A percentile compares a stretch with the other conserved stretches of the same genome.
Conservation (phyloP, 2,329 filamentous ascomycete genomes). For the Orbilia oligospora region DNA sequence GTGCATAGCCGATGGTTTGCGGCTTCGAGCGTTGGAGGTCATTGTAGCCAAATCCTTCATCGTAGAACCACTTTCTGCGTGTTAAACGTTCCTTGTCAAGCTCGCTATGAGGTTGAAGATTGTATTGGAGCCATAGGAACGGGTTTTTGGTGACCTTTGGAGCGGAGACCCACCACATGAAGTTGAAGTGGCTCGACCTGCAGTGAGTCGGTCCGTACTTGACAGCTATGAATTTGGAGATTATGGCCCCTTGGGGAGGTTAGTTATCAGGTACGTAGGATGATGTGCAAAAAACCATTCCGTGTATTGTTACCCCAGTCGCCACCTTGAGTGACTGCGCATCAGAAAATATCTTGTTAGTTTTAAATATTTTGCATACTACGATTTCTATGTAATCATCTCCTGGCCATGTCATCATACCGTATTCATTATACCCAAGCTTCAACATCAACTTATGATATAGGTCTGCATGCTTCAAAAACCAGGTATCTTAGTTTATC, state of each 20-base stretch:
- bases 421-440: conserved; percentile 67
- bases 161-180: conserved; percentile 62
- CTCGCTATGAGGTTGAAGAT: conserved; percentile 56
- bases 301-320: conserved; percentile 63
- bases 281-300: conserved; percentile 52
- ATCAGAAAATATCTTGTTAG: no score
- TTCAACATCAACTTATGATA: conserved; percentile 68
- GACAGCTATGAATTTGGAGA: conserved; percentile 47
- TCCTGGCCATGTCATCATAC: conserved; percentile 7
- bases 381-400: no score
- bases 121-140: conserved; percentile 58
- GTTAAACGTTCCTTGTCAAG: conserved; percentile 42
- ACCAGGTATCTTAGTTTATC: conserved; percentile 28
- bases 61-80: conserved; percentile 49
- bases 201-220: conserved; percentile 61
- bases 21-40: conserved; percentile 64
- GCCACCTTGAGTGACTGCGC: conserved; percentile 65
- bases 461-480: conserved; percentile 64
- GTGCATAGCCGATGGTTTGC: conserved; percentile 64
- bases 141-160: conserved; percentile 55
- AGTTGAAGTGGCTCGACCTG: conserved; percentile 64
- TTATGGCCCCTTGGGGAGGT: conserved; percentile 28
- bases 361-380: no score
- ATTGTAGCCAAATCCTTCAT: conserved; percentile 63
- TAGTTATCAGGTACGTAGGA: conserved; percentile 51